Percentiles rank a stretch among this genome's conserved stretches.
phyloP scores from a whole-genome alignment of 306 rosid genomes.

The Luffa aegyptiaca region DNA sequence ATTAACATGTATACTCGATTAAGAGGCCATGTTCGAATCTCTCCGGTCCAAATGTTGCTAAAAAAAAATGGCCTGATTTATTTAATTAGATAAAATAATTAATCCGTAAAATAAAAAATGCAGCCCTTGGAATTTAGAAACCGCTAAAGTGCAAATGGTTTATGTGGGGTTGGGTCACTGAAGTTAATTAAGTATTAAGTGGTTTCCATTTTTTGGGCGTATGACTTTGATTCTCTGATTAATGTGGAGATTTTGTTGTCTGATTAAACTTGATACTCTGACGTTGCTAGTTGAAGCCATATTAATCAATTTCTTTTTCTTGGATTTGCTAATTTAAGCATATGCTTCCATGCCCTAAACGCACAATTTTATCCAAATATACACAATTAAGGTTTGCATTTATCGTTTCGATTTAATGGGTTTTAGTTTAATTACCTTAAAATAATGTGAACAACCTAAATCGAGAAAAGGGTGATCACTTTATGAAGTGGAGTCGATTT shows the following conservation, averaged over 20 bases:
- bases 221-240: conserved; percentile 6
- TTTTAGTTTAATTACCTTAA: neutral
- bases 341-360: neutral
- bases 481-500: neutral
- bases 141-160: neutral
- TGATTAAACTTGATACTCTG: neutral
- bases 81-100: neutral
- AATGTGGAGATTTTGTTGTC: conserved; percentile 1
- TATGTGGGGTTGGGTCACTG: neutral
- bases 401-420: neutral
- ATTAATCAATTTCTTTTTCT: neutral
- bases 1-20: too few species aligned
- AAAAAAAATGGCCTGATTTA: too few species aligned
- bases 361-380: neutral
- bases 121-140: neutral
- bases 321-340: neutral
- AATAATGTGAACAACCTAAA: neutral
- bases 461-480: neutral
- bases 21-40: too few species aligned
- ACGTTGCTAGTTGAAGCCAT: neutral
- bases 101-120: neutral
- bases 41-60: too few species aligned
- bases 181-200: neutral
- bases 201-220: conserved; percentile 10
- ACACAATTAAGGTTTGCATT: neutral